Evolutionary conservation across 345 rosid genomes (phyloP).

Genomic region (Mercurialis annua): DNA sequence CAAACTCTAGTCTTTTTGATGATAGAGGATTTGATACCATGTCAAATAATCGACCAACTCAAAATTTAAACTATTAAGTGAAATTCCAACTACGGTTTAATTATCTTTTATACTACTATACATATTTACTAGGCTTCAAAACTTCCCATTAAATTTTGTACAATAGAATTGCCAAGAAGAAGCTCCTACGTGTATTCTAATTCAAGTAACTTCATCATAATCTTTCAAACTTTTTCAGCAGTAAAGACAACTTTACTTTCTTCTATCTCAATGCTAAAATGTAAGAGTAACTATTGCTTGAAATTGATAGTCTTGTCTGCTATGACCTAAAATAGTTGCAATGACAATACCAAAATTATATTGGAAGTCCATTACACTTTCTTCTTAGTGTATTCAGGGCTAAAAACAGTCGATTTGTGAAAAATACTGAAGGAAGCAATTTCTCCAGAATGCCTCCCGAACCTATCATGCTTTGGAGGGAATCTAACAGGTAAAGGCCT

Average conservation of each 20-base stretch:
- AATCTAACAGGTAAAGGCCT: background rate
- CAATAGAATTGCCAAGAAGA: background rate
- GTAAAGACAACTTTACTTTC: background rate
- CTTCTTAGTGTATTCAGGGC: background rate
- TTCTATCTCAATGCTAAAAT: background rate
- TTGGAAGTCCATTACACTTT: background rate
- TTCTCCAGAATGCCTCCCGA: background rate
- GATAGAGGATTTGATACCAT: too few species aligned
- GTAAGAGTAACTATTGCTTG: background rate
- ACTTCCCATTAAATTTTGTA: background rate
- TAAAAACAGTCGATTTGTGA: background rate
- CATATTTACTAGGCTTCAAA: background rate
- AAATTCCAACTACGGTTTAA: too few species aligned
- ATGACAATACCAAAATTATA: background rate
- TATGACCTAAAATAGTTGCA: background rate
- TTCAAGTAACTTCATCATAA: background rate
- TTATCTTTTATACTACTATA: too few species aligned
- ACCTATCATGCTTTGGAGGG: background rate
- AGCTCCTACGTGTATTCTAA: background rate
- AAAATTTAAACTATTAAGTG: too few species aligned
- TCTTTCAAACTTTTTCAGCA: background rate
- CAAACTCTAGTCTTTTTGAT: too few species aligned
- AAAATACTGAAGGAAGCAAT: background rate
- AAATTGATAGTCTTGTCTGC: background rate
- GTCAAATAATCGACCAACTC: too few species aligned